Conservation (phyloP, 345 rosid species). For the Brassica nigra region DNA sequence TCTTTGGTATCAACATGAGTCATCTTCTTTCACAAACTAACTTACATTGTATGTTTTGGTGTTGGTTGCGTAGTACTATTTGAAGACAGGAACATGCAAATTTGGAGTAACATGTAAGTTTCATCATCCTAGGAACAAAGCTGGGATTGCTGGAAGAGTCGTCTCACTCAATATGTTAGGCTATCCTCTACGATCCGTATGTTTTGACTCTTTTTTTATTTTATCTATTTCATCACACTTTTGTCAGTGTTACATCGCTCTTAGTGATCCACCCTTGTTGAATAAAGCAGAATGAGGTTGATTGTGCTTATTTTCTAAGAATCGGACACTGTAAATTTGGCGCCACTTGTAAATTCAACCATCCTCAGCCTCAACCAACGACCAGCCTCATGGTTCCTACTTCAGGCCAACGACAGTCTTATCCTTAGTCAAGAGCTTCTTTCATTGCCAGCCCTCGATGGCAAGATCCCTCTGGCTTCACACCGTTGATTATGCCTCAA, state of each 20-base stretch:
- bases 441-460: constrained; percentile 90
- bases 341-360: constrained; percentile 91
- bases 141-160: constrained; percentile 89
- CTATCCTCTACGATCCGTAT: constrained; percentile 89
- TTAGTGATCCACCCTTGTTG: neutral
- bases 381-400: constrained; percentile 84
- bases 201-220: constrained; percentile 15
- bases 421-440: constrained; percentile 91
- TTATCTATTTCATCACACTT: neutral
- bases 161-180: constrained; percentile 90
- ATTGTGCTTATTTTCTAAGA: constrained; percentile 91
- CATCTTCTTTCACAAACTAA: constrained; percentile 9
- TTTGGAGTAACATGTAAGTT: constrained; percentile 99
- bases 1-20: neutral
- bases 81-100: constrained; percentile 98
- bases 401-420: constrained; percentile 63
- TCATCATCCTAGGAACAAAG: constrained; percentile 96
- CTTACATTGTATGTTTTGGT: constrained; percentile 33
- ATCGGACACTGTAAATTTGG: constrained; percentile 98
- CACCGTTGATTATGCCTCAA: constrained; percentile 83
- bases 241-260: neutral
- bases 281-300: constrained; percentile 71
- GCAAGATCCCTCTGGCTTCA: constrained; percentile 88
- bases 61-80: constrained; percentile 60
- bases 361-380: constrained; percentile 93